Base-by-base conservation (phyloP, 352 stramenopile species). In the Phytophthora pluvialis region DNA sequence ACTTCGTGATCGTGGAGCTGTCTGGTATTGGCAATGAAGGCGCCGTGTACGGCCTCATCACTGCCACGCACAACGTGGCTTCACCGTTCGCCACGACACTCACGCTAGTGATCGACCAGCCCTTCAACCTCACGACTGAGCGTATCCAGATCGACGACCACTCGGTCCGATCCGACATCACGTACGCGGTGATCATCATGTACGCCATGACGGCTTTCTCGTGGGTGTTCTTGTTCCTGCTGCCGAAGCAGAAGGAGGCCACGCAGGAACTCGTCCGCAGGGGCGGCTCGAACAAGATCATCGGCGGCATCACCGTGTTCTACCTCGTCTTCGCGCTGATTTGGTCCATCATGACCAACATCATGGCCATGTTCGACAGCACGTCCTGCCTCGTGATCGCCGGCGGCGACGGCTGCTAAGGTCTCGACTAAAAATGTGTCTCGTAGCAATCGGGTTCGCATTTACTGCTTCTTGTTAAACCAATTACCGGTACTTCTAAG, bases 1-100 rank as follows among this genome's bases (percentile, higher is more conserved):
- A 67, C 52, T 84, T 80, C 29, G 70, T 73, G 18, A 69, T 72
- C 8, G 72, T 81, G 6, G 75, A 84, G 50, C 55, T 84, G 10
- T 57, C 66, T 3, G 64, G 70, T 4, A 65, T 73, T 9, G 75
- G 75, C 49, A 81, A 80, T 26, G 75, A 84, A 67, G 72, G 60
- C 8, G 73, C 67, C 35, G 67, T 81, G n/a, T 79, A 76, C 59
- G 70, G 75, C 12, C 60, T 84, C 13, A 44, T 80, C 18, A 78
- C 70, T 5, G 72, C 71, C 11, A 75, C 75, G 29, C 42, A 65
- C 53, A 84, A 81, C 36, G 51, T 84, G 9, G 64, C 67, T 0
- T 61, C 42, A 0, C 59, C 70, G 5, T 75, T 84, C 18, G 60
- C 70, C 16, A 72, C 65, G 10, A 64, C 73, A 8, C 53, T 79